These are phyloP conservation scores for Ganoderma sinense DNA, from an alignment of 1,284 basidiomycete genomes.

Conservation along the genomic window DNA sequence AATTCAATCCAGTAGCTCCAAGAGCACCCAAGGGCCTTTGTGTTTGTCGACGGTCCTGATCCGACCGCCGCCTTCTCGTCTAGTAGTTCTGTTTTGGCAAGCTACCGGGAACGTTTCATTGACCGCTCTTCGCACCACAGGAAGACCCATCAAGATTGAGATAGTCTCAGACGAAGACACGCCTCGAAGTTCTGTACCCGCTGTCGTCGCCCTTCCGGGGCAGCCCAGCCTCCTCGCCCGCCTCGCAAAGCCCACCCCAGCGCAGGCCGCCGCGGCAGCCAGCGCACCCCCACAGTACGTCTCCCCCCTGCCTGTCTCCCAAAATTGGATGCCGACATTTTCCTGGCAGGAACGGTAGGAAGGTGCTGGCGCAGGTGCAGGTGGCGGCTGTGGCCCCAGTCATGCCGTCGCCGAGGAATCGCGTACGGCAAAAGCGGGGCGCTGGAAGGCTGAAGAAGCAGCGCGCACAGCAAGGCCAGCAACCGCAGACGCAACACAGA, in stretches of 20 bases:
- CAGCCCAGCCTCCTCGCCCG: conserved; percentile 48
- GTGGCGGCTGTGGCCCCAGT: conserved; percentile 13
- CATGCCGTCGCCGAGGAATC: conserved; percentile 33
- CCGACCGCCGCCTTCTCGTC: no score
- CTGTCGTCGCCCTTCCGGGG: conserved; percentile 27
- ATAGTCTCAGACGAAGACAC: conserved; percentile 57
- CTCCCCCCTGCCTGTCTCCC: not conserved
- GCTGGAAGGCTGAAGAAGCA: conserved; percentile 70
- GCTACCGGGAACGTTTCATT: not conserved
- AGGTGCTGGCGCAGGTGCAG: not conserved
- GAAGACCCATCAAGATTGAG: conserved; percentile 74
- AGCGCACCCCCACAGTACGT: not conserved
- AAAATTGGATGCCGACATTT: not conserved
- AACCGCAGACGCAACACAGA: conserved; percentile 3
- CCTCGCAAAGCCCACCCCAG: conserved; percentile 31
- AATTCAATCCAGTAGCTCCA: not conserved
- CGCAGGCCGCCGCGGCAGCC: conserved; percentile 1
- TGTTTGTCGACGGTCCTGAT: no score
- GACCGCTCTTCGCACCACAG: conserved; percentile 41
- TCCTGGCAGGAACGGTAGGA: conserved; percentile 6
- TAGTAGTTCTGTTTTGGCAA: not conserved
- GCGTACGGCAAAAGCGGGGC: conserved; percentile 64
- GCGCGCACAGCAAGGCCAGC: conserved; percentile 24
- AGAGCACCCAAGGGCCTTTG: not conserved
- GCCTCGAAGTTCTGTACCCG: conserved; percentile 21